Evolutionary conservation across 2,329 filamentous ascomycete genomes (phyloP), one percentile per base, ranked within the genome.

Genomic region (Aspergillus sojae): DNA sequence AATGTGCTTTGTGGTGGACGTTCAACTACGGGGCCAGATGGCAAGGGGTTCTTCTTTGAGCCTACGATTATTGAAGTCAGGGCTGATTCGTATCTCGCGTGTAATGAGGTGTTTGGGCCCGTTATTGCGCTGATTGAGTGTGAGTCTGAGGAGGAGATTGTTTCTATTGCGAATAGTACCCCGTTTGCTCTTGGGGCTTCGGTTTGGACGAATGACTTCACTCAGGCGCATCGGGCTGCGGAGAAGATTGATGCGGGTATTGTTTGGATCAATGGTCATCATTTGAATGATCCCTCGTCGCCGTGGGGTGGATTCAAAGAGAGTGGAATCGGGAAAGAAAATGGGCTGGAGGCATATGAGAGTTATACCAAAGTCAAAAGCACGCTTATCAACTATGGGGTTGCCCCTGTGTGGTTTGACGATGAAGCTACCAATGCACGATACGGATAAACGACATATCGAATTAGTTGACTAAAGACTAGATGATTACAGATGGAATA

Each of bases 321-420:
- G 1, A 89, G 86, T 67, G 90, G 90, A 1, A 84, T 92, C 0
- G 90, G 89, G 1, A 91, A 89, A 64, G 90, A 93, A 79, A 92
- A 92, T 70, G 90, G 90, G 0, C 68, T 88, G 0, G 89, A 90
- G 70, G 86, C 88, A 0, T 89, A 86, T 68, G 79, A 77, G 57
- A 82, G 83, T 0, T 88, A 88, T 67, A 87, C 86, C 0, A 85
- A 70, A 54, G 69, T 72, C 2, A 77, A 75, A 56, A 77, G 74
- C 54, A 75, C 73, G 72, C 71, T 77, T 12, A 71, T 92, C 65
- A 92, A 91, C 72, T 92, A 89, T 68, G 89, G 87, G 23, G 80
- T 77, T 14, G 78, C 77, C 2, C 88, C 90, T 43, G 88, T 89
- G 65, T 92, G 90, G 90, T 92, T 92, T 73, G 81, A 83, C 56